Evolutionary conservation across 2,329 filamentous ascomycete species (phyloP), one percentile per base, ranked within the genome.

Genomic region (Cladosporium sp.): DNA sequence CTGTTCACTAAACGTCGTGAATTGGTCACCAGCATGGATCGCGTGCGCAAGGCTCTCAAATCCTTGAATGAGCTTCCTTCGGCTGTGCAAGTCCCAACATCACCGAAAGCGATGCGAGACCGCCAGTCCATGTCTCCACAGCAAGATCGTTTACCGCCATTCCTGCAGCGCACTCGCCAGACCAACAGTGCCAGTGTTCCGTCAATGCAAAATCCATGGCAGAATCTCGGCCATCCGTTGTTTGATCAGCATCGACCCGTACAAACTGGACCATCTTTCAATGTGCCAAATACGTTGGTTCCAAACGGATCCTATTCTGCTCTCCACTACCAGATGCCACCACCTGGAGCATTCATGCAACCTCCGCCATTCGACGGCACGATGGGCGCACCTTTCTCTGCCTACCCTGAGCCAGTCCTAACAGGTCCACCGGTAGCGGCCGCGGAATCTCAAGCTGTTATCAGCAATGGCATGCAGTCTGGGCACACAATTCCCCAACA

Each of bases 31-130:
- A 61, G 61, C 20, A 61, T 71, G 61, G 72, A 74, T 65, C 65
- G 66, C 34, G 64, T 74, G 17, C 72, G 72, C 51, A 70, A 69
- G 58, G 66, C 69, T 5, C 58, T 73, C 58, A 73, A 73, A 51
- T 63, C 61, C 28, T 62, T 75, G 42, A 68, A 67, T 59, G 66
- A 66, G 15, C 34, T 49, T 38, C 60, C 66, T 17, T 60, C 47
- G 19, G 36, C 36, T 15, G 51, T 61, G 9, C 61, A 65, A 25
- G 65, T 64, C 7, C 66, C 67, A n/a, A 64, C 58, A 4, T 66
- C 65, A 28, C 65, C 67, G 20, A 62, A 62, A 14, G 64, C 63
- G 5, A 63, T 65, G 63, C 58, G 51, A 42, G 60, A 63, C 15
- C 49, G 45, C 20, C 61, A 62, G 17, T 63, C 66, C 15, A 59